phyloP scores from a whole-genome alignment of 345 rosid species.

The Kernera saxatilis region DNA sequence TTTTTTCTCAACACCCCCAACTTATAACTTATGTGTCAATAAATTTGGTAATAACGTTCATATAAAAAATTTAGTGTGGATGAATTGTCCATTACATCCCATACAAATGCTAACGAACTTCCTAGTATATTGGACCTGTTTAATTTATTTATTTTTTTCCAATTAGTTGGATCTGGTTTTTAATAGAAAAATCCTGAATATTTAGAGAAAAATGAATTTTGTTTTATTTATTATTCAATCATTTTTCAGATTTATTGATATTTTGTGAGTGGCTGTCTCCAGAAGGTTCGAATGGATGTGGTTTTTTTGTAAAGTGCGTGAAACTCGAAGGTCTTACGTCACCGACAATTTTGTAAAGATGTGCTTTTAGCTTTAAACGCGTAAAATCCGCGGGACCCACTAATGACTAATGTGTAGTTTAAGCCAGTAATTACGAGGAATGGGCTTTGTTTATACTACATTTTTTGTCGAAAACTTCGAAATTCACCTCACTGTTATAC shows the following conservation, averaged over 20 bases:
- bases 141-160: not conserved
- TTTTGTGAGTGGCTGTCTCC: not conserved
- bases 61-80: too few relatives aligned
- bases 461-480: not conserved
- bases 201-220: not conserved
- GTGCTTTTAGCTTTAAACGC: conserved; percentile 16
- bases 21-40: too few relatives aligned
- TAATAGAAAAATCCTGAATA: not conserved
- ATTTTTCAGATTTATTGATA: conserved; percentile 7
- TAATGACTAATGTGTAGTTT: not conserved
- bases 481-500: not conserved
- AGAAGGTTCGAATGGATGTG: conserved; percentile 20
- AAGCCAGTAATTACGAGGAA: not conserved
- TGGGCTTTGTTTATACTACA: not conserved
- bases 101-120: too few relatives aligned
- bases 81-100: not conserved
- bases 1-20: too few relatives aligned
- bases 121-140: not conserved
- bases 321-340: not conserved
- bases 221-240: not conserved
- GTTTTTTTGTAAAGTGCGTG: not conserved
- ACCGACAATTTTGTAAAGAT: not conserved
- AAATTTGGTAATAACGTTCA: too few relatives aligned
- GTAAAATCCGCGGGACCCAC: not conserved
- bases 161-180: not conserved